Evolutionary conservation across 495 filamentous ascomycete species (phyloP).

Genomic region (Aspergillus taichungensis): DNA sequence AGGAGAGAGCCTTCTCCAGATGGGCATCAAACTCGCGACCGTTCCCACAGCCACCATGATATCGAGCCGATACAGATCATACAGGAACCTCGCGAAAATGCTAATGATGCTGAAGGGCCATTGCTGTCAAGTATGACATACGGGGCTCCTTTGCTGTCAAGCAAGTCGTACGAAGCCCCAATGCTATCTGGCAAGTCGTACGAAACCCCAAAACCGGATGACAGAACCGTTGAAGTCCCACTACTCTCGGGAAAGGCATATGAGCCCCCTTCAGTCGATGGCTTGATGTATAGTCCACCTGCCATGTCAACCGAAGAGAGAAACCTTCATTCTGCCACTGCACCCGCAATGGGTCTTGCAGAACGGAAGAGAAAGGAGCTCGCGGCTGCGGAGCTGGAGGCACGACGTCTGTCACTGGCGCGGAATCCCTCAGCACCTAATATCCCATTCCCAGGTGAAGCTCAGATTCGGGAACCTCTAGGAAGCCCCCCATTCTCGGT

Average conservation of each 20-base stretch:
- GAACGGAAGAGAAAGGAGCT: slow-evolving; percentile 57
- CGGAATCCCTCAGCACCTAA: slow-evolving; percentile 67
- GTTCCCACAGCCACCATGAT: slow-evolving; percentile 42
- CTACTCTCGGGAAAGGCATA: too few species aligned
- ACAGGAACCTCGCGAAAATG: neutral
- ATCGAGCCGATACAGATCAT: slow-evolving; percentile 14
- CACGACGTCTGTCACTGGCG: slow-evolving; percentile 73
- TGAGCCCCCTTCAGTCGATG: too few species aligned
- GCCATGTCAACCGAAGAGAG: slow-evolving; percentile 13
- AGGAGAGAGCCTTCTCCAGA: slow-evolving; percentile 42
- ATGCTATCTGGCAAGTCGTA: too few species aligned
- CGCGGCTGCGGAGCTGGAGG: slow-evolving; percentile 79
- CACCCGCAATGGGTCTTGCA: slow-evolving; percentile 20
- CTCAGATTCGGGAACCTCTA: slow-evolving; percentile 26
- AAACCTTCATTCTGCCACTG: slow-evolving; percentile 16
- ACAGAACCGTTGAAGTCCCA: too few species aligned
- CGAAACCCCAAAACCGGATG: too few species aligned
- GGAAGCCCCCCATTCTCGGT: slow-evolving; percentile 27
- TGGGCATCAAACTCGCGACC: slow-evolving; percentile 29
- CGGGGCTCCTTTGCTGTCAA: too few species aligned
- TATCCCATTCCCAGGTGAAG: slow-evolving; percentile 70
- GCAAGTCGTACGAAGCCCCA: too few species aligned
- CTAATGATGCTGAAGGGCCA: too few species aligned
- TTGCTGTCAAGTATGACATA: too few species aligned
- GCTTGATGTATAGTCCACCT: too few species aligned